Evolutionary conservation across 345 rosid species (phyloP), one percentile per base, ranked within the genome.

Genomic region (Crucihimalaya himalaica): DNA sequence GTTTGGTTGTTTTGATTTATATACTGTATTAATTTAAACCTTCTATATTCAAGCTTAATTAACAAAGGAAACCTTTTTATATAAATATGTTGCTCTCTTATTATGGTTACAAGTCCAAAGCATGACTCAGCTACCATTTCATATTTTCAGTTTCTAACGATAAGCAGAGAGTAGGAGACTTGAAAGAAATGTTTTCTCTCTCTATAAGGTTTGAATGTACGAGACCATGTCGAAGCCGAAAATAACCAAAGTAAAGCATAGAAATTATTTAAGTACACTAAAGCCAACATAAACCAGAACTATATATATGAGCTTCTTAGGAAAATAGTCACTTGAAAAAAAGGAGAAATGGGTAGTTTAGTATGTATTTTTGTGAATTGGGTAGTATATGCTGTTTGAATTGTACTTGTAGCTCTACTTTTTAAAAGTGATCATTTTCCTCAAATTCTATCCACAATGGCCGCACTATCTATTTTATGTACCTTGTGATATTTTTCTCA

Each of bases 401-500:
- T 25, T 25, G 58, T 53, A 52, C 25, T 25, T 25, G 58, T 53
- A 25, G 15, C 19, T 29, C 35, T n/a, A 54, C 21, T 54, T 29
- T 28, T 15, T 0, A 8, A 55, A 56, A 31, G 21, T 18, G 42
- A 11, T 3, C 0, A 31, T 56, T 56, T 16, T 31, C 40, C n/a
- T 46, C 23, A 46, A 16, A 8, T 8, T 14, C 8, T 18, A 69
- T 43, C 50, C 72, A 27, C 32, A 58, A 58, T 59, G 35, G 29
- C 7, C 4, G 45, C 39, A 48, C 19, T 47, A 19, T 50, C 10
- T 20, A 42, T 39, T 63, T 19, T 32, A 20, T 31, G 50, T 9
- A 55, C n/a, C 57, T 65, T 37, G 66, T 64, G 27, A 13, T 47
- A 57, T 19, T 5, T 74, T 46, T 56, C 42, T 31, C n/a, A 21